Conservation (phyloP, 2,329 filamentous ascomycete species). For the Colletotrichum echinochloae region DNA sequence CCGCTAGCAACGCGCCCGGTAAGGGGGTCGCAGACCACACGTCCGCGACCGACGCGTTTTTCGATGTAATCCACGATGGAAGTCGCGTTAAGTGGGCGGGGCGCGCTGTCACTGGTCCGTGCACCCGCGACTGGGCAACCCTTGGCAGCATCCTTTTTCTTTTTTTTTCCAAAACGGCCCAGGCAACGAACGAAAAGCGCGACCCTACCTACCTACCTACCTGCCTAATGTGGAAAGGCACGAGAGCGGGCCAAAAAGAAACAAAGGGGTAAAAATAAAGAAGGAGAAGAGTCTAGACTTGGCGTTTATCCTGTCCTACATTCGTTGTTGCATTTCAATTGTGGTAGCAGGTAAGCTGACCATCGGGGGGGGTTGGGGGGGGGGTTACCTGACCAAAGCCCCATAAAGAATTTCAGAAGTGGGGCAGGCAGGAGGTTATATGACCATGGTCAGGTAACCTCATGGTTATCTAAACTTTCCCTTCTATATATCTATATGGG, state of each 20-base stretch:
- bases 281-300: background rate
- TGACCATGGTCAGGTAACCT: too few species aligned
- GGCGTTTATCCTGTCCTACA: background rate
- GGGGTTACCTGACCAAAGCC: too few species aligned
- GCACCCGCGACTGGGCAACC: slow-evolving; percentile 29
- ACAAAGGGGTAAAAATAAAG: slow-evolving; percentile 2
- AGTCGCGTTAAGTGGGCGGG: slow-evolving; percentile 38
- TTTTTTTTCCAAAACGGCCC: slow-evolving; percentile 2
- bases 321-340: background rate
- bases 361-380: too few species aligned
- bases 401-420: too few species aligned
- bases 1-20: slow-evolving; percentile 32
- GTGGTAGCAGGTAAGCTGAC: too few species aligned
- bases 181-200: background rate
- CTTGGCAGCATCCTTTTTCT: slow-evolving; percentile 10
- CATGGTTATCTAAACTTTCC: too few species aligned
- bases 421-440: too few species aligned
- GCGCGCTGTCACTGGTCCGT: slow-evolving; percentile 20
- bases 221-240: too few species aligned
- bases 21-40: slow-evolving; percentile 27
- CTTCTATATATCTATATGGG: too few species aligned
- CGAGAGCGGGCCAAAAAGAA: background rate
- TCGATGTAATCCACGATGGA: slow-evolving; percentile 21
- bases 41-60: slow-evolving; percentile 37
- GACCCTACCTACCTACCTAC: background rate